These are phyloP conservation scores for Corylus americana DNA, from an alignment of 306 rosid species.

Conservation along the genomic window DNA sequence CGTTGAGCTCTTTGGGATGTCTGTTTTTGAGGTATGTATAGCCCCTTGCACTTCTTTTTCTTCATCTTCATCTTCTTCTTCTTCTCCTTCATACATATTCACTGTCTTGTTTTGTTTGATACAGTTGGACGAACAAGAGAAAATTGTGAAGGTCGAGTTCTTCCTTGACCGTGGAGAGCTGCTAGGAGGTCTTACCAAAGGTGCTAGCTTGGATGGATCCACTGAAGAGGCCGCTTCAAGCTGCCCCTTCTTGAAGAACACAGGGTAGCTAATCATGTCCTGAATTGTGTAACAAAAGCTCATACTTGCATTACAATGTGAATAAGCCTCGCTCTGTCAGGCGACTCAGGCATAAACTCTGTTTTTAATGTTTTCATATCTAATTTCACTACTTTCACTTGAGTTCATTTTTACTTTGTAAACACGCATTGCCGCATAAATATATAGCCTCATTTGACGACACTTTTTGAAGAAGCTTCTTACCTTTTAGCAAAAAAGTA, in stretches of 20 bases:
- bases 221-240: slow-evolving; percentile 34
- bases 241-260: slow-evolving; percentile 53
- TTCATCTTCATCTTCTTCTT: not conserved
- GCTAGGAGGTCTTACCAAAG: slow-evolving; percentile 61
- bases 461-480: too few relatives aligned
- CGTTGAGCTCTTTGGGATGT: slow-evolving; percentile 52
- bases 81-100: too few relatives aligned
- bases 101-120: not conserved
- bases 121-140: slow-evolving; percentile 55
- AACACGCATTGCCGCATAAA: not conserved
- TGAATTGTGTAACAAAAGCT: not conserved
- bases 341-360: not conserved
- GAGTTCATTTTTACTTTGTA: not conserved
- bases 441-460: too few relatives aligned
- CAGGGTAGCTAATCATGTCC: slow-evolving; percentile 32
- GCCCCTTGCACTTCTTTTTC: not conserved
- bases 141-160: slow-evolving; percentile 62
- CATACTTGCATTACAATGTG: not conserved
- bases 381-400: not conserved
- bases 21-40: slow-evolving; percentile 44
- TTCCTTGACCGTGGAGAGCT: slow-evolving; percentile 67
- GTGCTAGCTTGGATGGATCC: slow-evolving; percentile 30
- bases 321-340: not conserved
- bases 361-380: not conserved
- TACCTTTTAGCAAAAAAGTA: too few relatives aligned